Conservation (phyloP, 2,329 filamentous ascomycete species). For the Ascochyta koolunga region DNA sequence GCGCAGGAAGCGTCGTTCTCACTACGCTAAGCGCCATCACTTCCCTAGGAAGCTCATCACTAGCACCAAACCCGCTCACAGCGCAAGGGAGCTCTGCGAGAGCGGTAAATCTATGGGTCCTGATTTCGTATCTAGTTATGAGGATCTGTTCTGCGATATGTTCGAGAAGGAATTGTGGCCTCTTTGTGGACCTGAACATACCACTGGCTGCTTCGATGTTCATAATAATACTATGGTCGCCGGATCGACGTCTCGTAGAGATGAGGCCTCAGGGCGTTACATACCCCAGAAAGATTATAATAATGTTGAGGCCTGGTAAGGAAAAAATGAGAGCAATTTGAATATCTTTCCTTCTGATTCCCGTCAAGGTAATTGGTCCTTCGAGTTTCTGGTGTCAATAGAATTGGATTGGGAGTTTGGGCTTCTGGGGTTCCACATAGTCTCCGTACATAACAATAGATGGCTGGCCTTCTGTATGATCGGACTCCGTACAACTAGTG, state of each 20-base stretch:
- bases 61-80: constrained; percentile 32
- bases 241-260: constrained; percentile 1
- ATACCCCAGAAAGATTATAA: constrained; percentile 10
- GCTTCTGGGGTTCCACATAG: too few relatives aligned
- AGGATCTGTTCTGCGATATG: constrained; percentile 46
- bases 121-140: constrained; percentile 39
- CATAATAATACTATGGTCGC: constrained; percentile 6
- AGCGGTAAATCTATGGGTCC: constrained; percentile 37
- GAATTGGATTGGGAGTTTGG: too few relatives aligned
- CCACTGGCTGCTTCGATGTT: constrained; percentile 11
- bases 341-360: too few relatives aligned
- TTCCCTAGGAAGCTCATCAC: constrained; percentile 12
- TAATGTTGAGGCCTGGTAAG: background rate
- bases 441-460: too few relatives aligned
- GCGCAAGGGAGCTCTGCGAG: constrained; percentile 40
- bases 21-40: constrained; percentile 3
- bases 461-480: too few relatives aligned
- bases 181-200: constrained; percentile 25
- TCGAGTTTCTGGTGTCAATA: too few relatives aligned
- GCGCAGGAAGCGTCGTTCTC: constrained; percentile 1
- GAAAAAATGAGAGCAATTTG: too few relatives aligned
- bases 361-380: too few relatives aligned
- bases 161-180: constrained; percentile 30
- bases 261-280: constrained; percentile 8
- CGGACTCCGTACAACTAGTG: too few relatives aligned